phyloP scores from a whole-genome alignment of 2,329 filamentous ascomycete species.

The Pseudogymnoascus sp. region DNA sequence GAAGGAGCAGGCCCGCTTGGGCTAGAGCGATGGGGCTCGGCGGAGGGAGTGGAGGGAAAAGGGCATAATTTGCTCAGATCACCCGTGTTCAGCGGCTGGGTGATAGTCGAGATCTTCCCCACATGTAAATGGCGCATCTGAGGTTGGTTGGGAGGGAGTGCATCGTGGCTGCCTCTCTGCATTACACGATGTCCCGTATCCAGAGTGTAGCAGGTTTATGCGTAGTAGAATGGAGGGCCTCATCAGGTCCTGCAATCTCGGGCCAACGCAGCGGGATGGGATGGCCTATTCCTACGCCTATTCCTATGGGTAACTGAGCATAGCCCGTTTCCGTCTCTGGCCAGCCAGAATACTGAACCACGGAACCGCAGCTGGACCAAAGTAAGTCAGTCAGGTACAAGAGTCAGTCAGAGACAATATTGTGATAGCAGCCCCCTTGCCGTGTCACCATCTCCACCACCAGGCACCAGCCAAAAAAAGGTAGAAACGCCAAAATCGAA shows the following conservation, averaged over 20 bases:
- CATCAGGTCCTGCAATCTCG: not conserved
- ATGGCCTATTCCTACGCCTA: not conserved
- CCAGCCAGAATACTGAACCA: not conserved
- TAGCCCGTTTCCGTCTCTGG: not conserved
- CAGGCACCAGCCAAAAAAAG: not conserved
- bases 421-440: not conserved
- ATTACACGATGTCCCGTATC: not conserved
- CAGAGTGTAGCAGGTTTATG: not conserved
- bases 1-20: not conserved
- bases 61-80: not conserved
- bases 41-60: not conserved
- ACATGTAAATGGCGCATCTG: not conserved
- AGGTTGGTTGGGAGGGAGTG: not conserved
- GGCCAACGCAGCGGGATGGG: not conserved
- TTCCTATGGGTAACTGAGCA: not conserved
- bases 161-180: not conserved
- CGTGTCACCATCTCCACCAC: not conserved
- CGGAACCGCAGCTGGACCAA: not conserved
- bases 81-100: not conserved
- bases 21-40: not conserved
- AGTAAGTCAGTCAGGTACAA: not conserved
- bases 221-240: not conserved
- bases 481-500: not conserved
- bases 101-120: not conserved
- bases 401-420: not conserved